Conservation (phyloP, 805 yeast species). For the Wickerhamiella australiensis region DNA sequence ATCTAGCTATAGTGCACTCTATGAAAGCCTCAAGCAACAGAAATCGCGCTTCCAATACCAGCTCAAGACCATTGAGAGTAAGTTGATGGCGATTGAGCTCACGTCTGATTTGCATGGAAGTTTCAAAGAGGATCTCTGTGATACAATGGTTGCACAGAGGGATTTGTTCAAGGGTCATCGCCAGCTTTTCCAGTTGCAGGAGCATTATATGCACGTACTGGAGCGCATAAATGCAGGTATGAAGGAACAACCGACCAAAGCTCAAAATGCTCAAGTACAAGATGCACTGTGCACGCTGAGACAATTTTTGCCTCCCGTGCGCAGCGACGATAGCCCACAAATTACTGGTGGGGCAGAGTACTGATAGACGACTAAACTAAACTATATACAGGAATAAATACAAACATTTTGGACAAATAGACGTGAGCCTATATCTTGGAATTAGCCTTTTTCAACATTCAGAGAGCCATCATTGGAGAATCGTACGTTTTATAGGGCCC, state of each 20-base stretch:
- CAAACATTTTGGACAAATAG: too few relatives aligned
- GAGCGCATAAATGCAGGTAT: neutral
- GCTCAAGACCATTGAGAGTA: conserved; percentile 1
- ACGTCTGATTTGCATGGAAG: neutral
- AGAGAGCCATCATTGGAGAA: neutral
- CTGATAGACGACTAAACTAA: too few relatives aligned
- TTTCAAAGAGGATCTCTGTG: neutral
- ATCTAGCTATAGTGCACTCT: conserved; percentile 1
- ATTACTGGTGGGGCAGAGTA: neutral
- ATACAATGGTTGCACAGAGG: neutral
- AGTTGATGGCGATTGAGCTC: neutral
- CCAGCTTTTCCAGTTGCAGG: conserved; percentile 5
- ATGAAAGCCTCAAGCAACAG: conserved; percentile 6
- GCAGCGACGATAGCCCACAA: neutral
- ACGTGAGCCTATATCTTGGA: too few relatives aligned
- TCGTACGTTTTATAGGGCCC: neutral
- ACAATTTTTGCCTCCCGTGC: neutral
- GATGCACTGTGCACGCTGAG: neutral
- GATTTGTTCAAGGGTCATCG: conserved; percentile 2
- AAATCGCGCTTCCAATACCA: conserved; percentile 2
- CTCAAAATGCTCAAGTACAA: neutral
- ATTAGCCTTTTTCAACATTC: neutral
- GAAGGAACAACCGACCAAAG: neutral
- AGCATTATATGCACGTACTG: conserved; percentile 4
- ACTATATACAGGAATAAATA: too few relatives aligned